A percentile compares a stretch with the other conserved stretches of the same genome.
Evolutionary conservation across 305 asterid species (phyloP).

Genomic region (Rubia peregrina): DNA sequence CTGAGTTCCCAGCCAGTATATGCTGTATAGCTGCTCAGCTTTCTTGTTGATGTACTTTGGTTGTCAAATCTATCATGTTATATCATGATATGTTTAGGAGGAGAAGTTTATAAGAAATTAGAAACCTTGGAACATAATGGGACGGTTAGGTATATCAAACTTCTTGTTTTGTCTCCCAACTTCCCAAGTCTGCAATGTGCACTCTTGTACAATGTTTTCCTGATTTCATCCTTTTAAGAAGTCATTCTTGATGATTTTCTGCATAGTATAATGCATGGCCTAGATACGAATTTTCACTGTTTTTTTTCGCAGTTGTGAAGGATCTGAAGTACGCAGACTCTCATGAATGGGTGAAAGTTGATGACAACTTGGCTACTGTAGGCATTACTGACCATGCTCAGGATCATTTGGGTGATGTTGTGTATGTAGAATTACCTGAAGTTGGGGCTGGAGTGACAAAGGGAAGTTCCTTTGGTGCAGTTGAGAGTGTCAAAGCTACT

Average conservation of each 20-base stretch:
- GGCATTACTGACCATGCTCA: conserved; percentile 97
- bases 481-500: conserved; percentile 94
- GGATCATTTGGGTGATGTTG: conserved; percentile 89
- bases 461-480: conserved; percentile 81
- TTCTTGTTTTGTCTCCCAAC: background rate
- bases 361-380: conserved; percentile 66
- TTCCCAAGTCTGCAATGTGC: background rate
- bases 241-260: conserved; percentile 1
- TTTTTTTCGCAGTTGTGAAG: conserved; percentile 54
- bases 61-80: too few species aligned
- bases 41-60: background rate
- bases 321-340: conserved; percentile 83
- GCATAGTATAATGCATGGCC: background rate
- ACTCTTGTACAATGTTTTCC: background rate
- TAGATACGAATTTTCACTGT: background rate
- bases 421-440: conserved; percentile 80
- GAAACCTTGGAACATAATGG: background rate
- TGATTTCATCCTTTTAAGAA: background rate
- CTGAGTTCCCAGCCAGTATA: background rate
- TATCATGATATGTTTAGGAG: background rate
- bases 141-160: background rate
- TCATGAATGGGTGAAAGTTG: conserved; percentile 90
- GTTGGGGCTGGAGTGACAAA: conserved; percentile 57
- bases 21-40: background rate
- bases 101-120: background rate